These are phyloP conservation scores for Angomonas desouzai DNA, from an alignment of 208 protist species.

Conservation along the genomic window DNA sequence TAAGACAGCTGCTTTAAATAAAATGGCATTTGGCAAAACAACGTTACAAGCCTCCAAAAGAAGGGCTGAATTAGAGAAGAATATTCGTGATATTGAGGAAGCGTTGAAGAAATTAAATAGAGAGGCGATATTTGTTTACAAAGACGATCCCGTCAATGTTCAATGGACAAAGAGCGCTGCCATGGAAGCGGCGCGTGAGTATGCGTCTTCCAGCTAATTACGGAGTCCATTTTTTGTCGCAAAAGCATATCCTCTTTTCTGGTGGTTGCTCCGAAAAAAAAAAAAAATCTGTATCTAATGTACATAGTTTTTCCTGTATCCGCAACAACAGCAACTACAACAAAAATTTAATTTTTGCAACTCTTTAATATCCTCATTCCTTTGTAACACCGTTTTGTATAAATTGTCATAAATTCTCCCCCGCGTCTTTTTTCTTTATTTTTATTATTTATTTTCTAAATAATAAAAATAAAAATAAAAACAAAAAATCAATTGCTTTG, in stretches of 20 bases:
- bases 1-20: constrained; percentile 64
- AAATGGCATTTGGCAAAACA: constrained; percentile 84
- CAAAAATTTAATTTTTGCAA: no score
- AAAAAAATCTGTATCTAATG: constrained; percentile 5
- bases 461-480: no score
- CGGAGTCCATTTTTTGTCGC: constrained; percentile 10
- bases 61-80: constrained; percentile 63
- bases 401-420: neutral
- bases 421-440: neutral
- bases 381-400: no score
- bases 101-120: constrained; percentile 78
- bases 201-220: constrained; percentile 13
- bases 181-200: constrained; percentile 62
- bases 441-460: neutral
- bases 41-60: constrained; percentile 58
- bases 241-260: neutral
- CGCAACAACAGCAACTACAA: no score
- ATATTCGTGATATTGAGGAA: constrained; percentile 70
- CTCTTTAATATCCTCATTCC: no score
- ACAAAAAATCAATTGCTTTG: no score
- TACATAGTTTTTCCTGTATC: neutral
- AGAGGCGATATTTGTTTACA: constrained; percentile 87
- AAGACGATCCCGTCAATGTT: constrained; percentile 71
- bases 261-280: neutral
- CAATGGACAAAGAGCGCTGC: constrained; percentile 76